Conservation (phyloP, 108 stramenopile genomes). For the Pseudonitzschia multiseries region DNA sequence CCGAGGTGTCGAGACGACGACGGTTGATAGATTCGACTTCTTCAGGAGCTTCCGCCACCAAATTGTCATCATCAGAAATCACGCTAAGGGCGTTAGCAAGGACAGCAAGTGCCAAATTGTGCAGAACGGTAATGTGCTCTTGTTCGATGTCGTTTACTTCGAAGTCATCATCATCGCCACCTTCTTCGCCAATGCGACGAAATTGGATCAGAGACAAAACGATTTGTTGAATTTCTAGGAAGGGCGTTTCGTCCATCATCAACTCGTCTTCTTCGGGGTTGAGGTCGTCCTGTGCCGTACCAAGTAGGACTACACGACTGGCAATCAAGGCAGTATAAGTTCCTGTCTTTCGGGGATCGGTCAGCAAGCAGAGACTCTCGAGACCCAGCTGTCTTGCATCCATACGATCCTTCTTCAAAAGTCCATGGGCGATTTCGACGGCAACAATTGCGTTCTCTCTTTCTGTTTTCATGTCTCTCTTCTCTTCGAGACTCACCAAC, state of each 20-base stretch:
- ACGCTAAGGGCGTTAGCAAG: slow-evolving; percentile 82
- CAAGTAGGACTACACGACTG: slow-evolving; percentile 77
- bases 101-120: slow-evolving; percentile 80
- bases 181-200: slow-evolving; percentile 67
- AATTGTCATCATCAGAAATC: slow-evolving; percentile 45
- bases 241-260: slow-evolving; percentile 68
- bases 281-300: slow-evolving; percentile 42
- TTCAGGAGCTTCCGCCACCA: slow-evolving; percentile 37
- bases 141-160: slow-evolving; percentile 43
- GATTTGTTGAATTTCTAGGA: slow-evolving; percentile 78
- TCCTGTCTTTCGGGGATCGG: slow-evolving; percentile 79
- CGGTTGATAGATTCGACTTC: slow-evolving; percentile 26
- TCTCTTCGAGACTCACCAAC: slow-evolving; percentile 35
- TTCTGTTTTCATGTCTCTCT: slow-evolving; percentile 35
- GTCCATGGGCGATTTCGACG: slow-evolving; percentile 80
- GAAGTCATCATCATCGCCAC: slow-evolving; percentile 42
- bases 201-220: slow-evolving; percentile 75
- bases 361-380: slow-evolving; percentile 76
- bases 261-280: slow-evolving; percentile 47
- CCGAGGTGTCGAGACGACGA: slow-evolving; percentile 39
- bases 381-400: slow-evolving; percentile 81
- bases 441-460: slow-evolving; percentile 75
- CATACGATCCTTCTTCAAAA: slow-evolving; percentile 86
- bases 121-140: slow-evolving; percentile 64
- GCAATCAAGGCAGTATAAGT: slow-evolving; percentile 74